Percentiles rank a stretch among this genome's conserved stretches.
Conservation (phyloP, 768 basidiomycete species). For the Serendipita sp. region DNA sequence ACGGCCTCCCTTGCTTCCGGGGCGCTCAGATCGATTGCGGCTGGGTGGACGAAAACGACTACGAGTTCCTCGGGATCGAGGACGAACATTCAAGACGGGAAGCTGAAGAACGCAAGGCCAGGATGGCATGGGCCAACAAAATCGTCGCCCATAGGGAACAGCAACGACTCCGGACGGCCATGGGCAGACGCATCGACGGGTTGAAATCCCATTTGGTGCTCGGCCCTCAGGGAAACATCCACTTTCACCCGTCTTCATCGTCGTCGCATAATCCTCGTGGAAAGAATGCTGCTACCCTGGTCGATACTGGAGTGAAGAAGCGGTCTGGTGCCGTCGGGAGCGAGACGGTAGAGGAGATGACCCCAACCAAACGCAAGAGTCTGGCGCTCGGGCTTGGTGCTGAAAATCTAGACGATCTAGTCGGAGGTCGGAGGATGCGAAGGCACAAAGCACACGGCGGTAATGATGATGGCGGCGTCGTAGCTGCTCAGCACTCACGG, state of each 20-base stretch:
- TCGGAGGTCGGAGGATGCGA: neutral
- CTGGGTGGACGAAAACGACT: neutral
- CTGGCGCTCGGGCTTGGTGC: neutral
- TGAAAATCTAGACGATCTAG: neutral
- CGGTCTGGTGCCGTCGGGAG: neutral
- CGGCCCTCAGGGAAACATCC: neutral
- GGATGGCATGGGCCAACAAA: neutral
- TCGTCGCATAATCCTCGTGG: too few relatives aligned
- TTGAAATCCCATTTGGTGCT: neutral
- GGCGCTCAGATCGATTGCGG: neutral
- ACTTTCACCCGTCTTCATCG: too few relatives aligned
- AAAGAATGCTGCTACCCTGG: too few relatives aligned
- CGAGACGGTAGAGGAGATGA: neutral
- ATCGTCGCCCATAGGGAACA: neutral
- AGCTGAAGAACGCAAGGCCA: neutral
- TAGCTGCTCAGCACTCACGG: neutral
- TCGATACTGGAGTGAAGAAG: neutral
- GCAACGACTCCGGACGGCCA: neutral
- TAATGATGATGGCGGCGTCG: neutral
- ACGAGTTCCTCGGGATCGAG: neutral
- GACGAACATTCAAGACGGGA: neutral
- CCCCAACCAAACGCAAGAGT: neutral
- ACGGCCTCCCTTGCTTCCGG: neutral
- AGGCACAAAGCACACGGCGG: neutral
- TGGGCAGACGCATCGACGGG: neutral